These are phyloP conservation scores for Amanita exitialis DNA, from an alignment of 768 basidiomycete species.

Conservation along the genomic window DNA sequence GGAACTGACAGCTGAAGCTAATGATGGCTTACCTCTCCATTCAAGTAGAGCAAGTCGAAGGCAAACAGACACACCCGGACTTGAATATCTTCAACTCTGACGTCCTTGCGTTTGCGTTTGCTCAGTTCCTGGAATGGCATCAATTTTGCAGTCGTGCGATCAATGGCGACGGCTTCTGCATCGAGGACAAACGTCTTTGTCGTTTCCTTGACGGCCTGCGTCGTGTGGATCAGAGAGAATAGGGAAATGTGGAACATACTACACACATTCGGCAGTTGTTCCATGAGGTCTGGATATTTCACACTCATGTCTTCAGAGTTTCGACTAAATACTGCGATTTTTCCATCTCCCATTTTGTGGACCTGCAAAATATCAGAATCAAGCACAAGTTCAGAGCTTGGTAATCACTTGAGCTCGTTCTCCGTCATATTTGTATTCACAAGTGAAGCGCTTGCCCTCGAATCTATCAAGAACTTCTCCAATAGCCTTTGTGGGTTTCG, in stretches of 20 bases:
- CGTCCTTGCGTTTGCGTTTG: conserved; percentile 92
- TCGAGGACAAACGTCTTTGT: conserved; percentile 92
- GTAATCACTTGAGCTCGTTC: conserved; percentile 80
- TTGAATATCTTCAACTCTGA: conserved; percentile 95
- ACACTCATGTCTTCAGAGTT: conserved; percentile 99
- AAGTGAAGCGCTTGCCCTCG: conserved; percentile 91
- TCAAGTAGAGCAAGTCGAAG: conserved; percentile 93
- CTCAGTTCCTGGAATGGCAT: conserved; percentile 99
- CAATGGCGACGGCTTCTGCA: conserved; percentile 94
- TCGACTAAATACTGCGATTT: conserved; percentile 86
- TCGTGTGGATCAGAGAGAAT: neutral
- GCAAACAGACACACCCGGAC: conserved; percentile 94
- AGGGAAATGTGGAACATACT: neutral
- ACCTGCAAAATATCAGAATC: conserved; percentile 34
- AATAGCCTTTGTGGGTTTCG: conserved; percentile 98
- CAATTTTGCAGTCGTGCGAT: conserved; percentile 70
- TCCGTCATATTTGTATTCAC: conserved; percentile 99
- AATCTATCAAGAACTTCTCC: conserved; percentile 95
- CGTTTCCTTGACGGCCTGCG: conserved; percentile 73
- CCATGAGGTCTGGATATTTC: conserved; percentile 97
- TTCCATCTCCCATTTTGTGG: conserved; percentile 75
- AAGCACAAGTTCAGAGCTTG: neutral
- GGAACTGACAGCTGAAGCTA: neutral
- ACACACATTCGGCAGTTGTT: conserved; percentile 77
- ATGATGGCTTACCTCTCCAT: conserved; percentile 72